These are phyloP conservation scores for Beauveria brongniartii DNA, from an alignment of 2,329 filamentous ascomycete species.

Conservation along the genomic window DNA sequence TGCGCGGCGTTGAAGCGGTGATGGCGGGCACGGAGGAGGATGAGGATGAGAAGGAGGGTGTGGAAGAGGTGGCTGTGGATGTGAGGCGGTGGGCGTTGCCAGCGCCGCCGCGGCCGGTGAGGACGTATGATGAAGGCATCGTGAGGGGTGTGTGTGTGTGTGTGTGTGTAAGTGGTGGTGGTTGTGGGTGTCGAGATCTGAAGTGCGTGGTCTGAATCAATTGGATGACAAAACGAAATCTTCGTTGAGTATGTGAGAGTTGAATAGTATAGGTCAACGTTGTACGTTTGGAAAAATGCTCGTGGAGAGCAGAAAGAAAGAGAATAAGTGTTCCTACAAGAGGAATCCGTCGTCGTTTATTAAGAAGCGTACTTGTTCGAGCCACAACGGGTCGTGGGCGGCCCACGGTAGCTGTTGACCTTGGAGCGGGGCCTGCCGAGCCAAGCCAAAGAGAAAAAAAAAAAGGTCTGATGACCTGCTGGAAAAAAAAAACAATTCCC, in stretches of 20 bases:
- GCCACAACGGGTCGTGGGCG: background rate
- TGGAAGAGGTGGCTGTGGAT: conserved; percentile 21
- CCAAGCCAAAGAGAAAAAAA: background rate
- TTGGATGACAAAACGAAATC: background rate
- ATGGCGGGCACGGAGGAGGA: conserved; percentile 30
- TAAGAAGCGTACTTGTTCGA: conserved; percentile 1
- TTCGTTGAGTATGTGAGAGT: background rate
- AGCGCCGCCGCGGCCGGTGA: conserved; percentile 47
- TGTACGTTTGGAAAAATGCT: too few relatives aligned
- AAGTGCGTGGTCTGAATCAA: background rate
- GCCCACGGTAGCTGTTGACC: conserved; percentile 3
- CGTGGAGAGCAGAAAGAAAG: too few relatives aligned
- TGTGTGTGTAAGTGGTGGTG: conserved; percentile 37
- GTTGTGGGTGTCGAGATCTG: conserved; percentile 24
- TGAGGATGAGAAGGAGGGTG: background rate
- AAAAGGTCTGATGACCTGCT: background rate
- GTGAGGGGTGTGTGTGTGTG: conserved; percentile 30
- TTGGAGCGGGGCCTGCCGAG: conserved; percentile 2
- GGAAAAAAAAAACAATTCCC: background rate
- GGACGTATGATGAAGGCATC: conserved; percentile 35
- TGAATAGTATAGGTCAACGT: too few relatives aligned
- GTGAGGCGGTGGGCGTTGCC: conserved; percentile 47
- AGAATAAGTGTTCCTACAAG: background rate
- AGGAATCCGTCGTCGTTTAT: background rate
- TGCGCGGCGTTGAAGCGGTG: conserved; percentile 28